phyloP scores from a whole-genome alignment of 148 eudicot species.

The Rhododendron kiyosumense region DNA sequence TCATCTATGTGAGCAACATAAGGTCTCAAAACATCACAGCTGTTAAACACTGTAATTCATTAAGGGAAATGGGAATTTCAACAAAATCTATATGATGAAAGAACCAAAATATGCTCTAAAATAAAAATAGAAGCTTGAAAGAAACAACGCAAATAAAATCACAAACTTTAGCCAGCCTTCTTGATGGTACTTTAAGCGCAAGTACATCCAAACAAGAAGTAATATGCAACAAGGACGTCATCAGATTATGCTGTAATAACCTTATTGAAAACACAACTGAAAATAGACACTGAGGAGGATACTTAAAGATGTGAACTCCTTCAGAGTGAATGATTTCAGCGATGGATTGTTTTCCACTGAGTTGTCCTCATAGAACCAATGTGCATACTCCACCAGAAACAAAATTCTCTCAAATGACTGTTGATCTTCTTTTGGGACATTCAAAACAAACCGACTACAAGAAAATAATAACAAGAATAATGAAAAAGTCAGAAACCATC shows the following conservation, averaged over 20 bases:
- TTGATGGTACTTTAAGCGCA: neutral
- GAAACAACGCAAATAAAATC: neutral
- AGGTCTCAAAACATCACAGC: constrained; percentile 92
- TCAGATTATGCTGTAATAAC: neutral
- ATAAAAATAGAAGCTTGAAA: neutral
- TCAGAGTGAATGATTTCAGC: constrained; percentile 76
- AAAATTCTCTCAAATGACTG: constrained; percentile 94
- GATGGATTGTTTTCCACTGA: constrained; percentile 95
- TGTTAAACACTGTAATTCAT: constrained; percentile 73
- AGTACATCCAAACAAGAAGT: neutral
- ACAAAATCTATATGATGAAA: neutral
- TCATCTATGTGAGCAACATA: constrained; percentile 95
- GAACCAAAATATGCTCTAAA: neutral
- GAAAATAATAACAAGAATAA: neutral
- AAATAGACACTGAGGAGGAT: constrained; percentile 37
- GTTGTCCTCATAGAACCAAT: constrained; percentile 98
- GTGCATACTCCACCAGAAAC: constrained; percentile 96
- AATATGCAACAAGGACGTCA: neutral
- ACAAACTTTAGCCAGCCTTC: neutral
- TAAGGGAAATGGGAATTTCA: constrained; percentile 34
- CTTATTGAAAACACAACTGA: neutral
- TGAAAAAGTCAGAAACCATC: neutral
- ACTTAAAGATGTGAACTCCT: constrained; percentile 89
- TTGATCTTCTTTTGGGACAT: constrained; percentile 97
- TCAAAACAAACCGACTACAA: constrained; percentile 94